A percentile compares a stretch with the other conserved stretches of the same genome.
Evolutionary conservation across 73 alveolate genomes (phyloP).

Genomic region (Paramecium primaurelia): DNA sequence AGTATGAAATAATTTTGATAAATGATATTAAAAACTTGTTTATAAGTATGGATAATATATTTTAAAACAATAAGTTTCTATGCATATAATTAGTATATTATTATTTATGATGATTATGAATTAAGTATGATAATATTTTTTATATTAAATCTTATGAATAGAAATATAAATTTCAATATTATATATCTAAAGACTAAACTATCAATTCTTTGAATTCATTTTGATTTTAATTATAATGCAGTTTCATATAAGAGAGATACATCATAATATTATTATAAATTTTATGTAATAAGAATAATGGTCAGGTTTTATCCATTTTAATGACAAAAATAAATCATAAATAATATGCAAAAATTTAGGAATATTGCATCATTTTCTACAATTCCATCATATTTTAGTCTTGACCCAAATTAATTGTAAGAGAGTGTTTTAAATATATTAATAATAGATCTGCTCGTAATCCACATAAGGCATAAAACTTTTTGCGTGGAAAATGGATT

Average conservation of each 20-base stretch:
- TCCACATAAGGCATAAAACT: slow-evolving; percentile 62
- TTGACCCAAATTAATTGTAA: neutral
- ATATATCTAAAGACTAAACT: too few relatives aligned
- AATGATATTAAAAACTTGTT: too few relatives aligned
- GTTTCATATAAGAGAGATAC: neutral
- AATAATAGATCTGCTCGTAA: neutral
- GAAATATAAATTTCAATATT: too few relatives aligned
- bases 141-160: too few relatives aligned
- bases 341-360: neutral
- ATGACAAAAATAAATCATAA: neutral
- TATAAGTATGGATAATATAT: too few relatives aligned
- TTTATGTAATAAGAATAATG: neutral
- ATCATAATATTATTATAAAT: neutral
- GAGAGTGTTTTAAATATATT: neutral
- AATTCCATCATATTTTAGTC: slow-evolving; percentile 22
- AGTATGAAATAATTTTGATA: too few relatives aligned
- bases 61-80: too few relatives aligned
- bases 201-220: too few relatives aligned
- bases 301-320: neutral
- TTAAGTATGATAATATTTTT: too few relatives aligned
- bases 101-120: too few relatives aligned
- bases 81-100: too few relatives aligned
- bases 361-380: neutral
- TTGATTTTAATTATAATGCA: neutral
- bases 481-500: slow-evolving; percentile 73